Evolutionary conservation across 169 alveolate genomes (phyloP).

Genomic region (Plasmodium yoelii): DNA sequence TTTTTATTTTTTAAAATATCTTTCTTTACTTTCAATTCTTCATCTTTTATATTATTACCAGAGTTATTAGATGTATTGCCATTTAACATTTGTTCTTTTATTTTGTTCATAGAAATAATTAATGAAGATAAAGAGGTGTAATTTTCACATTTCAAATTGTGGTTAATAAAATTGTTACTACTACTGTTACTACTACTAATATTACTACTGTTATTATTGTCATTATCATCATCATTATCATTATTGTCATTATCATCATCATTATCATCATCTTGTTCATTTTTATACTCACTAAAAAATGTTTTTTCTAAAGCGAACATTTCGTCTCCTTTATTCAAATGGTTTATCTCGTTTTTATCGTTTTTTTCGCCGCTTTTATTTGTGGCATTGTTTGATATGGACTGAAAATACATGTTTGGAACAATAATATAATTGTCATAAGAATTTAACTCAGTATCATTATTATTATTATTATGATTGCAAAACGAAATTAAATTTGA

Average conservation of each 20-base stretch:
- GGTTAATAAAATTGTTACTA: background rate
- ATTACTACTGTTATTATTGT: too few relatives aligned
- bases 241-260: too few relatives aligned
- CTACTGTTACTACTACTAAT: too few relatives aligned
- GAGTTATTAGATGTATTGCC: background rate
- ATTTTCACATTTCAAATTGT: conserved; percentile 1
- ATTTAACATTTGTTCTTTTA: background rate
- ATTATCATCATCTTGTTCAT: too few relatives aligned
- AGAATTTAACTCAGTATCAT: background rate
- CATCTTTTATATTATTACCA: conserved; percentile 6
- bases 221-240: too few relatives aligned
- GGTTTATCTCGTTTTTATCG: background rate
- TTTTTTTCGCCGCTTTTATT: background rate
- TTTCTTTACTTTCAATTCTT: conserved; percentile 9
- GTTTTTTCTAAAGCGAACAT: conserved; percentile 45
- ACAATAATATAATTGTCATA: conserved; percentile 1
- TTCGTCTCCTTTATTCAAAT: background rate
- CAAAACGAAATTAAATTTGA: background rate
- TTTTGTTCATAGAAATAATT: conserved; percentile 18
- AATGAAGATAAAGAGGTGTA: conserved; percentile 10
- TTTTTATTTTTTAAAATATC: conserved; percentile 22
- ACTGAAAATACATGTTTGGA: conserved; percentile 37
- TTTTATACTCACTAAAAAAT: conserved; percentile 30
- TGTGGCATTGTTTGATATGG: conserved; percentile 2
- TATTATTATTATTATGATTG: background rate